Base-by-base conservation (phyloP, 805 yeast species). In the Cyberlindnera samutprakarnensis region DNA sequence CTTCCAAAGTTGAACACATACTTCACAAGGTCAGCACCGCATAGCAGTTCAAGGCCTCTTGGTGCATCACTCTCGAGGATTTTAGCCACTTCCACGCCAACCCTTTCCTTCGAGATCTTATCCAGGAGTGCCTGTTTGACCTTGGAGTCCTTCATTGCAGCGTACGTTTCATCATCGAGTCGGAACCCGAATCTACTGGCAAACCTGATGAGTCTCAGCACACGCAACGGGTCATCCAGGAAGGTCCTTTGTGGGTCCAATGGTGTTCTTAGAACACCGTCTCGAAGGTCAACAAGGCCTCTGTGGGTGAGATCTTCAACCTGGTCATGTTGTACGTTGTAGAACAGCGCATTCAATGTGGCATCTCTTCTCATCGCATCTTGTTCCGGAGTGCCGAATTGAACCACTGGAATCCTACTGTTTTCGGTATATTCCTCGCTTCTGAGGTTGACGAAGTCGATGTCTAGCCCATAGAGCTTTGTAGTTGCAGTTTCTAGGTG, bases 401-500 rank as follows among this genome's bases (percentile, higher is more conserved):
- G 69, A 25, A 85, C 75, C 2, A 62, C 54, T 1, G 99, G 99
- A n/a, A 92, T 86, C 33, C 98, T 62, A 30, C 94, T 80, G 23
- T 79, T 78, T 15, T 70, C 74, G 0, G 94, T 75, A 51, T 92
- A 92, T 47, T 74, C 81, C 51, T 92, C 98, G 23, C 79, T 77
- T 42, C 99, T 64, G 42, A 92, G 64, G 55, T 90, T 90, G 31
- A 94, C 98, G 53, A 92, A 86, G 59, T 92, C 99, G 32, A 92
- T 73, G 47, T 86, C 95, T n/a, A 80, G 54, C 1, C 78, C 94
- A 49, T 70, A 84, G 9, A 92, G 57, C 47, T 77, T 82, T 1
- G 96, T 87, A 4, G 96, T 92, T 25, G 96, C 94, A 1, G 99
- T 94, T 48, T 92, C 99, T 45, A 92, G 62, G 61, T 92, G 99